Base-by-base conservation (phyloP, 805 yeast genomes). In the Candida cerambycidarum region DNA sequence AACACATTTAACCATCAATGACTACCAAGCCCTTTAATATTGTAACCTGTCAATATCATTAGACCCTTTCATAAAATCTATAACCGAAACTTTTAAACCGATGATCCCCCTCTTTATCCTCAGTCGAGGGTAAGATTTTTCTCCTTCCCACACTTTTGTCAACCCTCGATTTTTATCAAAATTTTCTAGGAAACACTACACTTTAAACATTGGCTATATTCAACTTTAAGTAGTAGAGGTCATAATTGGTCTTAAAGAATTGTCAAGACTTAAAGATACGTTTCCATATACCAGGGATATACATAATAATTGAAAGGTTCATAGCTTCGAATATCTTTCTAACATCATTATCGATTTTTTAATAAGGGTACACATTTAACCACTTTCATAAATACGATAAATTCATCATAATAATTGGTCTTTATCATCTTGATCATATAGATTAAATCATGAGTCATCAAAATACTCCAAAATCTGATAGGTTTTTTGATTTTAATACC, bases 361-460 rank as follows among this genome's bases (percentile, higher is more conserved):
- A n/a, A n/a, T n/a, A n/a, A n/a, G n/a, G n/a, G n/a, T n/a, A n/a
- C n/a, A n/a, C n/a, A n/a, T n/a, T n/a, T n/a, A n/a, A n/a, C n/a
- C n/a, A n/a, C 23, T 21, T 21, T 21, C 8, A 21, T 25, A 25
- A 12, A 25, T 25, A 25, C n/a, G n/a, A n/a, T n/a, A n/a, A n/a
- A n/a, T n/a, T n/a, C n/a, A n/a, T n/a, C n/a, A n/a, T n/a, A n/a
- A n/a, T n/a, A n/a, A n/a, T n/a, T n/a, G n/a, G n/a, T n/a, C n/a
- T n/a, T n/a, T n/a, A n/a, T n/a, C n/a, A n/a, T n/a, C n/a, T n/a
- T n/a, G n/a, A n/a, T n/a, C n/a, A n/a, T n/a, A n/a, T n/a, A n/a
- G n/a, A n/a, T n/a, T n/a, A n/a, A n/a, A n/a, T n/a, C n/a, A n/a
- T 65, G 72, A 62, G 68, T 48, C 68, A 62, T 38, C 64, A 63